Base-by-base conservation (phyloP, 2,329 filamentous ascomycete species). In the Verticillium longisporum region DNA sequence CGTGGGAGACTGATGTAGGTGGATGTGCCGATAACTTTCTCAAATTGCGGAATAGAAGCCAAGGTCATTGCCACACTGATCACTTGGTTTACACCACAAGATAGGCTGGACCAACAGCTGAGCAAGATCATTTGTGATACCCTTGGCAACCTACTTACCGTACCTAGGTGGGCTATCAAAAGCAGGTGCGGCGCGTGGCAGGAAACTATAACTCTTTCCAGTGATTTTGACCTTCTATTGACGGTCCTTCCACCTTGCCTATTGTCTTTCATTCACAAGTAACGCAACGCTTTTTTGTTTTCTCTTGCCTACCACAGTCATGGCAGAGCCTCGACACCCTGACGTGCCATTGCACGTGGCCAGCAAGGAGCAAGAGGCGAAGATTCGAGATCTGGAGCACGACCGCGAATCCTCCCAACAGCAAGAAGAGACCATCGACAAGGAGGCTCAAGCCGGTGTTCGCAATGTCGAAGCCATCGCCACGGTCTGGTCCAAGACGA, bases 401-500 rank as follows among this genome's bases (percentile, higher is more conserved):
- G 45, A 53, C 1, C n/a, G 18, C 18, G 45, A 31, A 10, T 53
- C 45, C 1, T 53, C 45, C 1, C 45, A 53, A 2, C 45, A 53
- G 4, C 18, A 31, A 4, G 45, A 53, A 18, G 18, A 53, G 45
- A 26, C 9, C 45, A 31, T 13, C 9, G 45, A 53, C 18, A 26
- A 53, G 18, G 45, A 53, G 18, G 45, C 45, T 4, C 45, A 53
- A 11, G 45, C 45, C 3, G 45, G 45, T 53, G 45, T 53, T 21
- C 45, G 72, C 60, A 68, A 73, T 45, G 73, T 78, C 50, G 73
- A 80, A 62, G 76, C 75, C 33, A 71, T 73, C 38, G 75, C 77
- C 5, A 67, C 68, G 6, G 71, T 74, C n/a, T 80, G 76, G 75
- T 74, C 74, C 0, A 74, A 67, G 54, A 66, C 68, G 1, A 68